Percentiles rank a stretch among this genome's conserved stretches.
These are phyloP conservation scores for Chaetomium sp. DNA, from an alignment of 2,329 filamentous ascomycete genomes.

Conservation along the genomic window DNA sequence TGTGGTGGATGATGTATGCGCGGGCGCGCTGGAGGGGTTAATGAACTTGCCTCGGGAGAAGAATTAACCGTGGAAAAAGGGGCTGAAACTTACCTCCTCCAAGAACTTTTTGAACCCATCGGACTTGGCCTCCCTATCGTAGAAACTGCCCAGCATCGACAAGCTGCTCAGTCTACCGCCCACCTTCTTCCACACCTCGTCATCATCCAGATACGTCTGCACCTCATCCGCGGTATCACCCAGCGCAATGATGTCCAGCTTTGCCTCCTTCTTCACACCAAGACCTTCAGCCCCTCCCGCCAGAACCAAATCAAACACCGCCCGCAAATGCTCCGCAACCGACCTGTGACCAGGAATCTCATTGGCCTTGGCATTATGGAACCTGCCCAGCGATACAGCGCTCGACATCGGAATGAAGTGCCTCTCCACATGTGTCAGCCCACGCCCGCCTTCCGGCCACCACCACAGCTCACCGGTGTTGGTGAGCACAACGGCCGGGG, in stretches of 20 bases:
- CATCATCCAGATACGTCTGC: conserved; percentile 50
- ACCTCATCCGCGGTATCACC: conserved; percentile 58
- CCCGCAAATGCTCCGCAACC: conserved; percentile 55
- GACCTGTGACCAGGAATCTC: conserved; percentile 53
- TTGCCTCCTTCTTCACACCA: conserved; percentile 39
- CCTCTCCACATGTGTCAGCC: conserved; percentile 55
- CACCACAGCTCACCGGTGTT: conserved; percentile 75
- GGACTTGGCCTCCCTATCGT: conserved; percentile 36
- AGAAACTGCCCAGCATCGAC: conserved; percentile 44
- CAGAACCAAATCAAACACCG: conserved; percentile 61
- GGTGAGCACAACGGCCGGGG: conserved; percentile 62
- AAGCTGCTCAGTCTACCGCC: conserved; percentile 41
- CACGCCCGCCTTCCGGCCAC: conserved; percentile 57
- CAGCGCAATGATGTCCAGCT: conserved; percentile 64
- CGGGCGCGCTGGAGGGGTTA: conserved; percentile 45
- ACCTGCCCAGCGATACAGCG: conserved; percentile 51
- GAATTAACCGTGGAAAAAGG: not conserved
- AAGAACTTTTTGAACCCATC: conserved; percentile 44
- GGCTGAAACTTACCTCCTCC: conserved; percentile 39
- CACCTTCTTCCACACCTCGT: conserved; percentile 45
- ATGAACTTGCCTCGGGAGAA: conserved; percentile 3
- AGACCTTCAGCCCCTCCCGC: conserved; percentile 30
- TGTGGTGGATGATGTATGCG: conserved; percentile 50
- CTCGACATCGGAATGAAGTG: conserved; percentile 54
- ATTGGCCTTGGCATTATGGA: conserved; percentile 51